These are phyloP conservation scores for Hericium alpestre DNA, from an alignment of 768 basidiomycete genomes.

Conservation along the genomic window DNA sequence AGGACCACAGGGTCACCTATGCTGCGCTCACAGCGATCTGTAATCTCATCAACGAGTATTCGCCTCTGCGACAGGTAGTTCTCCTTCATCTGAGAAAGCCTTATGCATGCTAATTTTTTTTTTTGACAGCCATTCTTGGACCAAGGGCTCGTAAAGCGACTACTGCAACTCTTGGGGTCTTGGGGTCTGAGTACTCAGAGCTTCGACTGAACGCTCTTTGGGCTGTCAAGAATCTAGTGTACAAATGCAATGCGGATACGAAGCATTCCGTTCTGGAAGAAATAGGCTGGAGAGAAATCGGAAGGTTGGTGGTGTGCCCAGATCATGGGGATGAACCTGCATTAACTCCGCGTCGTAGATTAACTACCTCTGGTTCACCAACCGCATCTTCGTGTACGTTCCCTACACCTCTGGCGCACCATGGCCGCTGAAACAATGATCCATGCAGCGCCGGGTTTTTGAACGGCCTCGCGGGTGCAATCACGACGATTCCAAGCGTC, in stretches of 20 bases:
- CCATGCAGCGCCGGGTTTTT: no score
- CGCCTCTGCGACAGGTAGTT: constrained; percentile 63
- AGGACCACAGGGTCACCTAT: constrained; percentile 62
- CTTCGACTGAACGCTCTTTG: constrained; percentile 69
- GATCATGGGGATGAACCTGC: no score
- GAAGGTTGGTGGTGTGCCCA: constrained; percentile 27
- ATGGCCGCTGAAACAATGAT: no score
- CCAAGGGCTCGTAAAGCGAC: constrained; percentile 53
- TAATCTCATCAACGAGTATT: constrained; percentile 82
- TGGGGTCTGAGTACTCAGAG: constrained; percentile 40
- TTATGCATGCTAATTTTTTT: constrained; percentile 20
- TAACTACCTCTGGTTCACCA: no score
- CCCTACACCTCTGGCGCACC: no score
- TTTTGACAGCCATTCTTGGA: constrained; percentile 47
- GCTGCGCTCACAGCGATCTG: constrained; percentile 70
- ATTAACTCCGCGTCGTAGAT: no score
- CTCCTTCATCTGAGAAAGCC: constrained; percentile 25
- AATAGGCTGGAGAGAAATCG: constrained; percentile 55
- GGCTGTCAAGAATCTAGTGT: constrained; percentile 75
- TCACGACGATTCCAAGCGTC: no score
- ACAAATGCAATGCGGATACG: constrained; percentile 44
- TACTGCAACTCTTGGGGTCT: constrained; percentile 54
- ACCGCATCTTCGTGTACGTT: no score
- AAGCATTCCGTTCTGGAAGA: constrained; percentile 60
- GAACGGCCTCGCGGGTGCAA: no score